Evolutionary conservation across 352 stramenopile species (phyloP).

Genomic region (Pythium aquatile): DNA sequence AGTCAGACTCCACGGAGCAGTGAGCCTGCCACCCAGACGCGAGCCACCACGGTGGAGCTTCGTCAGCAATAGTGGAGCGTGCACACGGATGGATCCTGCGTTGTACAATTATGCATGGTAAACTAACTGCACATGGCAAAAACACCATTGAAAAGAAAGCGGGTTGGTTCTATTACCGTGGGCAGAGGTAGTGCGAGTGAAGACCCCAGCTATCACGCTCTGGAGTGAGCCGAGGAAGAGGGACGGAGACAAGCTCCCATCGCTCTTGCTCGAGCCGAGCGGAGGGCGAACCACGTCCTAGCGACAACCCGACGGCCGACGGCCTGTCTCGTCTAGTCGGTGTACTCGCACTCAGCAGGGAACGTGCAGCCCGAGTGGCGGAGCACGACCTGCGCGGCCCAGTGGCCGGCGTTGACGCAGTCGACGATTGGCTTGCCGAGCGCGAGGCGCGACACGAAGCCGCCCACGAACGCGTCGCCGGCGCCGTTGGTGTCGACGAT

Average conservation of each 20-base stretch:
- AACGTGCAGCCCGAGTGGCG: slow-evolving; percentile 96
- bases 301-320: background rate
- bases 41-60: no score
- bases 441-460: slow-evolving; percentile 95
- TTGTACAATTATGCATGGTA: background rate
- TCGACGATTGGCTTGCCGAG: slow-evolving; percentile 83
- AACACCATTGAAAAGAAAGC: background rate
- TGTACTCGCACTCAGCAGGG: slow-evolving; percentile 90
- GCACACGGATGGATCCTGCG: no score
- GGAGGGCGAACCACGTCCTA: background rate
- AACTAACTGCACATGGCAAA: background rate
- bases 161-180: slow-evolving; percentile 12
- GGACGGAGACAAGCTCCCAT: slow-evolving; percentile 9
- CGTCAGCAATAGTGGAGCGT: no score
- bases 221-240: slow-evolving; percentile 20
- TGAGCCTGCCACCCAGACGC: no score
- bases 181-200: background rate
- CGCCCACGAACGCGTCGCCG: slow-evolving; percentile 98
- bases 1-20: no score
- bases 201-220: background rate
- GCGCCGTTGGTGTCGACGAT: slow-evolving; percentile 99
- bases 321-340: slow-evolving; percentile 44
- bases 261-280: slow-evolving; percentile 23
- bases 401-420: slow-evolving; percentile 97
- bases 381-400: slow-evolving; percentile 96